These are phyloP conservation scores for Pogostemon cablin DNA, from an alignment of 257 asterid species.

Conservation along the genomic window DNA sequence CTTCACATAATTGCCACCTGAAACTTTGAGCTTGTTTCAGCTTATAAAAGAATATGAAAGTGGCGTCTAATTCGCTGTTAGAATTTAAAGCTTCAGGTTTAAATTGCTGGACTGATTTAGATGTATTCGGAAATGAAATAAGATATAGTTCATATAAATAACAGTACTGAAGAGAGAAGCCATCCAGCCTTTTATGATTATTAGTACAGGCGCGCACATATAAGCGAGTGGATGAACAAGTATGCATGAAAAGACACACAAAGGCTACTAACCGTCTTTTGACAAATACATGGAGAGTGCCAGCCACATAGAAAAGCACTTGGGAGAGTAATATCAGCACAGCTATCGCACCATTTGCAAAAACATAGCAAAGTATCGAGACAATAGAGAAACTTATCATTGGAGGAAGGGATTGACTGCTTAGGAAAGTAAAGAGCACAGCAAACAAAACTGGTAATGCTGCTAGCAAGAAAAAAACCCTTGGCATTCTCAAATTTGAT, in stretches of 20 bases:
- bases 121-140: slow-evolving; percentile 13
- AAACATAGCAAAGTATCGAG: slow-evolving; percentile 71
- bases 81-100: neutral
- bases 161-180: neutral
- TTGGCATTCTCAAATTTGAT: slow-evolving; percentile 74
- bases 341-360: slow-evolving; percentile 77
- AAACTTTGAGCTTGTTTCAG: slow-evolving; percentile 42
- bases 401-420: slow-evolving; percentile 63
- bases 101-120: slow-evolving; percentile 9
- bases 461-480: slow-evolving; percentile 62
- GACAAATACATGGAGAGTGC: slow-evolving; percentile 58
- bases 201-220: slow-evolving; percentile 11
- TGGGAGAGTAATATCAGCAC: slow-evolving; percentile 68
- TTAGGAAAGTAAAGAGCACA: slow-evolving; percentile 55
- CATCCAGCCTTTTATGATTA: slow-evolving; percentile 9
- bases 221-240: slow-evolving; percentile 11
- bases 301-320: slow-evolving; percentile 60
- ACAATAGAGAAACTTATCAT: slow-evolving; percentile 57
- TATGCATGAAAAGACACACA: slow-evolving; percentile 8
- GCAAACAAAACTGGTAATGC: slow-evolving; percentile 60
- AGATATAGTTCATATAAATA: slow-evolving; percentile 24
- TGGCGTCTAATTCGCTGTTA: slow-evolving; percentile 9
- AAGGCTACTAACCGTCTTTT: slow-evolving; percentile 71
- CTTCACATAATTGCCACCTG: slow-evolving; percentile 77
- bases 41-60: slow-evolving; percentile 25